A percentile compares a stretch with the other conserved stretches of the same genome.
phyloP scores from a whole-genome alignment of 2,329 filamentous ascomycete species.

The Pseudogymnoascus sp. region DNA sequence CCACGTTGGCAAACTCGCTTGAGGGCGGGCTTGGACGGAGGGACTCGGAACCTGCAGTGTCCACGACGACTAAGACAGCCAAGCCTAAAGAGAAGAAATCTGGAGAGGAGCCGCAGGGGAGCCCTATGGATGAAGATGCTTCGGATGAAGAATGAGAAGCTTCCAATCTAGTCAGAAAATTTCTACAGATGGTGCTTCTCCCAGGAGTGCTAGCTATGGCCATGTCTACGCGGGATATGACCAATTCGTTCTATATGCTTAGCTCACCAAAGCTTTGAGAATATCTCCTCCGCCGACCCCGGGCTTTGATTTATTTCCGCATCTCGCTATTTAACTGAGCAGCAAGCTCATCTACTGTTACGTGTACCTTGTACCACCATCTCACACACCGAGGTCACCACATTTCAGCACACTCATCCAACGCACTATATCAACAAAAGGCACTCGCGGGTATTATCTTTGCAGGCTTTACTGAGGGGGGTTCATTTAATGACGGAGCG shows the following conservation, averaged over 20 bases:
- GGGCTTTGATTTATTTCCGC: neutral
- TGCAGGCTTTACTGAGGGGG: neutral
- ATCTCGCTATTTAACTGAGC: neutral
- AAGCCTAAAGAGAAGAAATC: neutral
- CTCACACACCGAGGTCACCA: neutral
- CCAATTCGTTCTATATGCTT: neutral
- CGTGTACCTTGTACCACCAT: neutral
- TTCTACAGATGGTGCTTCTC: neutral
- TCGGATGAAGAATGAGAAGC: neutral
- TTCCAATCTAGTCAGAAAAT: neutral
- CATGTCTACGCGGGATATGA: neutral
- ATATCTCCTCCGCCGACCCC: neutral
- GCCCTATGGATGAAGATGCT: neutral
- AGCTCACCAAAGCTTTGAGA: neutral
- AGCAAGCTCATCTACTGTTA: neutral
- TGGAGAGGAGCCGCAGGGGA: neutral
- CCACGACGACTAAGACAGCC: neutral
- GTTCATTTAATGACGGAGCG: neutral
- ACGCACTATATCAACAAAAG: neutral
- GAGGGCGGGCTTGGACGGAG: neutral
- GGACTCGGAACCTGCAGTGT: neutral
- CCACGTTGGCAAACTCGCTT: conserved; percentile 34
- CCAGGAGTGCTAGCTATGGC: neutral
- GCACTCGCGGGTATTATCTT: neutral
- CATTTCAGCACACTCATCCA: neutral